Evolutionary conservation across 495 filamentous ascomycete genomes (phyloP), one percentile per base, ranked within the genome.

Genomic region (Daldinia concentrica): DNA sequence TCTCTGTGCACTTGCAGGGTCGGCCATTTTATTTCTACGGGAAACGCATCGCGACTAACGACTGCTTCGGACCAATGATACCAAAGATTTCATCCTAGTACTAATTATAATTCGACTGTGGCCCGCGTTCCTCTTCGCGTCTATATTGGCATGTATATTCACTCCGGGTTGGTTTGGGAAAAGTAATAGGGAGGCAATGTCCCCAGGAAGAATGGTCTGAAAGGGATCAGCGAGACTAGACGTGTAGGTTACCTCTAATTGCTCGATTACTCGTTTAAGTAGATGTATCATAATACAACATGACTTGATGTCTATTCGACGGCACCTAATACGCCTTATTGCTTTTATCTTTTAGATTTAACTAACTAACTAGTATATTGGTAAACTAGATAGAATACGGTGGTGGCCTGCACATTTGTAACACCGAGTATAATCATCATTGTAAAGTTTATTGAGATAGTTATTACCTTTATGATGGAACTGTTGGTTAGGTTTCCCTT

Each of bases 51-150:
- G 34, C 62, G 56, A 62, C 27, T 69, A 66, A 73, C 58, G 71
- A 74, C 64, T 71, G 69, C 61, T 74, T 78, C 71, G 64, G 68
- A 76, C 56, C 71, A 66, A 78, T 74, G 74, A 78, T 78, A 76
- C 71, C 76, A 72, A 71, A 70, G 19, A 74, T 58, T 57, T 55
- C 52, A 54, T 36, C 56, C 58, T 64, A 66, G 51, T 52, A 45
- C 39, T 57, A 39, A 14, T 63, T 59, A 61, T 71, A 70, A 66
- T 74, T 67, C 41, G 43, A 67, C 58, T 48, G 41, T 34, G 6
- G 43, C 62, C 45, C 45, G 39, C 45, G 62, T 69, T 63, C 32
- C 37, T 55, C 8, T 68, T 74, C 48, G 43, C 51, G 24, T 72
- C 57, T 32, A 26, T 64, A 19, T 41, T 48, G 15, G 60, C 36